Evolutionary conservation across 2,329 filamentous ascomycete genomes (phyloP).

Genomic region (Aspergillus pseudoglaucus): DNA sequence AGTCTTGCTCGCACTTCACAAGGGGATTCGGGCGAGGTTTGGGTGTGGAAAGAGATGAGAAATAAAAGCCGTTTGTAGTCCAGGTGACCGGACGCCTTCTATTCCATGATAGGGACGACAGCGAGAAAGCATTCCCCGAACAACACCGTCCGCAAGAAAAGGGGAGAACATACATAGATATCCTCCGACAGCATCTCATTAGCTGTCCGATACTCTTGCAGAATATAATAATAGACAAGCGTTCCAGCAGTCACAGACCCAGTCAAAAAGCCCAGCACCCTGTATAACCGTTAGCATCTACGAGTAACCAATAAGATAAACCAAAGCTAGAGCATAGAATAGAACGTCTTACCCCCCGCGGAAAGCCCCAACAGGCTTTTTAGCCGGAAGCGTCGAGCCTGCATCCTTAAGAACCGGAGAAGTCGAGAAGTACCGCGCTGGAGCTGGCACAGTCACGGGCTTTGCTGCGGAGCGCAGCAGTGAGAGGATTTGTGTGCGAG

Average conservation of each 20-base stretch:
- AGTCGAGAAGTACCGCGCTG: constrained; percentile 29
- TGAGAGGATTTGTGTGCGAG: constrained; percentile 10
- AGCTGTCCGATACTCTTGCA: constrained; percentile 87
- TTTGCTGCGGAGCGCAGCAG: constrained; percentile 10
- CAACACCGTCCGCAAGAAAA: neutral
- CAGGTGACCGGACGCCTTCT: neutral
- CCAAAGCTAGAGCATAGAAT: neutral
- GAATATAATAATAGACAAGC: constrained; percentile 83
- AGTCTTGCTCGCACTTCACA: no score
- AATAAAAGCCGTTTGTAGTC: neutral
- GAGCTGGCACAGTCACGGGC: constrained; percentile 18
- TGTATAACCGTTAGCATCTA: constrained; percentile 33
- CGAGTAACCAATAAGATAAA: neutral
- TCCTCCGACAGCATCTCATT: constrained; percentile 93
- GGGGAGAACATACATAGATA: constrained; percentile 69
- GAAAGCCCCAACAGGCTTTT: constrained; percentile 64
- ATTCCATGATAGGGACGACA: neutral
- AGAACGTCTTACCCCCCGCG: constrained; percentile 57
- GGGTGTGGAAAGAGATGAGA: no score
- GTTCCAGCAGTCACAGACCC: constrained; percentile 73
- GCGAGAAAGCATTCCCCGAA: neutral
- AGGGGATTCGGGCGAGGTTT: no score
- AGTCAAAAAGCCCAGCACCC: constrained; percentile 85
- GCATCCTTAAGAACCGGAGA: constrained; percentile 31
- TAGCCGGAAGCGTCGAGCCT: constrained; percentile 43